Percentiles rank a stretch among this genome's conserved stretches.
These are phyloP conservation scores for Colletotrichum cordylinicola DNA, from an alignment of 2,329 filamentous ascomycete species.

Conservation along the genomic window DNA sequence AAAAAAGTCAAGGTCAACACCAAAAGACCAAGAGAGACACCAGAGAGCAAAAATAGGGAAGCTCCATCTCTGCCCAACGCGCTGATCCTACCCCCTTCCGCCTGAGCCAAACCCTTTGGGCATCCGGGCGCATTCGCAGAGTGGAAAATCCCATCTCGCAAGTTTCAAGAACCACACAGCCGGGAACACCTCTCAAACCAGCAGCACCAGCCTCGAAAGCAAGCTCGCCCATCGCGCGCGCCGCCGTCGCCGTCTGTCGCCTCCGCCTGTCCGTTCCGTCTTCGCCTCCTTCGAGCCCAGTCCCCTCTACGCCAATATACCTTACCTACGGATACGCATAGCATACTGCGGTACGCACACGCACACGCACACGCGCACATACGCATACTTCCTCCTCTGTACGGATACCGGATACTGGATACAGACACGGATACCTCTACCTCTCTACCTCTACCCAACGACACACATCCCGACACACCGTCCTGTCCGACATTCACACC, in stretches of 20 bases:
- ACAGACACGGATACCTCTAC: not conserved
- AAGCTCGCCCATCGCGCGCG: not conserved
- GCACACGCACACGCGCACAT: not conserved
- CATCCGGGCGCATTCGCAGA: conserved; percentile 19
- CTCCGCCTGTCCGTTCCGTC: not conserved
- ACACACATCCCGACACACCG: not conserved
- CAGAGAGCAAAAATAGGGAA: not conserved
- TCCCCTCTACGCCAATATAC: not conserved
- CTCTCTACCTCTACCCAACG: not conserved
- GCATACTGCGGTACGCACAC: not conserved
- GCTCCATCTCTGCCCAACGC: conserved; percentile 40
- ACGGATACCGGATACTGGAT: not conserved
- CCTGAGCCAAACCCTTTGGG: conserved; percentile 19
- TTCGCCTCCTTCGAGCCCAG: not conserved
- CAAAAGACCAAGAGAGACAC: not conserved
- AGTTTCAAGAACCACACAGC: conserved; percentile 22
- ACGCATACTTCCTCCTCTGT: not conserved
- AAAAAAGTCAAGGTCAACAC: conserved; percentile 1
- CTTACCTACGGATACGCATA: not conserved
- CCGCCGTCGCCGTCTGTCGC: not conserved
- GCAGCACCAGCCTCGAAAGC: not conserved
- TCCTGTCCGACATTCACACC: conserved; percentile 21
- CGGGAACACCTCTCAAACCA: conserved; percentile 20
- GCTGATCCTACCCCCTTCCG: conserved; percentile 34
- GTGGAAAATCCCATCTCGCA: conserved; percentile 16